Conservation (phyloP, 306 rosid genomes). For the Potentilla sterilis region DNA sequence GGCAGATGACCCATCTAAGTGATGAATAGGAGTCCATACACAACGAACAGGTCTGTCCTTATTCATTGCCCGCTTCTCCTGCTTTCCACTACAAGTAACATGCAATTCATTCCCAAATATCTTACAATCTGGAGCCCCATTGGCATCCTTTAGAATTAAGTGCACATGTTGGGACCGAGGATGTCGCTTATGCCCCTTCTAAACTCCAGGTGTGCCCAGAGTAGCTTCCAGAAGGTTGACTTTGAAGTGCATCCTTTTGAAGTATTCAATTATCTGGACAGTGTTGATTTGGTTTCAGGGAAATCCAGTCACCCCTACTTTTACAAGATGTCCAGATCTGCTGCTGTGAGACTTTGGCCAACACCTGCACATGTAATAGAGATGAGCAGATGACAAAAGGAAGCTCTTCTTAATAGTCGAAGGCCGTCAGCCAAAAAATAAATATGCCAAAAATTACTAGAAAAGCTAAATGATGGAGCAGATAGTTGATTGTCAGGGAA, state of each 20-base stretch:
- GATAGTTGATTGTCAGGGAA: not conserved
- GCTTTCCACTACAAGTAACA: conserved; percentile 43
- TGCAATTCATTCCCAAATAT: conserved; percentile 43
- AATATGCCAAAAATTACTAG: not conserved
- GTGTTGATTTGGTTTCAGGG: conserved; percentile 49
- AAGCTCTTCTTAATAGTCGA: not conserved
- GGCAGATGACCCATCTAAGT: too few relatives aligned
- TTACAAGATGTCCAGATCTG: conserved; percentile 40
- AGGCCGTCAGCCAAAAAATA: not conserved
- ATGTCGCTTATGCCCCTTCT: conserved; percentile 48
- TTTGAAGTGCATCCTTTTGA: conserved; percentile 50
- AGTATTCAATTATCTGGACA: conserved; percentile 55
- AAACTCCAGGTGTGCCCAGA: conserved; percentile 43
- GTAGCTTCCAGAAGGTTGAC: conserved; percentile 42
- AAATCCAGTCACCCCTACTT: conserved; percentile 28
- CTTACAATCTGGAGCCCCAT: conserved; percentile 46
- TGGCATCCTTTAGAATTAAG: conserved; percentile 47
- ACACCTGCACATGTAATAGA: conserved; percentile 31
- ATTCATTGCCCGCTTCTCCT: conserved; percentile 44
- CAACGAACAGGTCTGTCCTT: conserved; percentile 31
- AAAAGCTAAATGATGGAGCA: not conserved
- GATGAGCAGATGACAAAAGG: not conserved
- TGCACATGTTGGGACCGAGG: conserved; percentile 52
- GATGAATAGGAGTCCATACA: too few relatives aligned
- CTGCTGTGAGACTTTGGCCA: conserved; percentile 35